Conservation (phyloP, 176 grass and related monocot species). For the Carex scoparia region DNA sequence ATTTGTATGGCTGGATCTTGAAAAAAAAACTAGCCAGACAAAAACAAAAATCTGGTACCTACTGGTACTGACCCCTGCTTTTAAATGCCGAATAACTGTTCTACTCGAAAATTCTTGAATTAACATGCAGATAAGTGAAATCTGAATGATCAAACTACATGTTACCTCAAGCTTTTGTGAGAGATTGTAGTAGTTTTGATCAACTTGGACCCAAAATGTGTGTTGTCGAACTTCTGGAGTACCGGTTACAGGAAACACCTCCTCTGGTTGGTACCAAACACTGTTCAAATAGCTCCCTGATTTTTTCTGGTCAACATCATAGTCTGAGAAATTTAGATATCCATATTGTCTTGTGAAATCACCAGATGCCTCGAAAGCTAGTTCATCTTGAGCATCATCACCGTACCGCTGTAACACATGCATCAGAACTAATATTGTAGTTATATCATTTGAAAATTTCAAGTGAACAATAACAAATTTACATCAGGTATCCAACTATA, state of each 20-base stretch:
- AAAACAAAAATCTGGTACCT: not conserved
- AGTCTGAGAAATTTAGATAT: constrained; percentile 44
- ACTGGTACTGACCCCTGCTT: not conserved
- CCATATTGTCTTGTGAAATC: constrained; percentile 47
- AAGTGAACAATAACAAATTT: not conserved
- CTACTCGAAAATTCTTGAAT: not conserved
- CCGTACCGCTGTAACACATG: constrained; percentile 32
- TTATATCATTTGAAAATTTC: not conserved
- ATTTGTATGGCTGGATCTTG: not conserved
- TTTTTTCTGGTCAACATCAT: not conserved
- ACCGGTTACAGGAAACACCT: constrained; percentile 38
- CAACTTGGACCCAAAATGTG: constrained; percentile 40
- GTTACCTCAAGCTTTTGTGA: constrained; percentile 20
- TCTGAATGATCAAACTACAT: not conserved
- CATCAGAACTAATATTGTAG: not conserved
- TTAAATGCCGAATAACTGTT: not conserved
- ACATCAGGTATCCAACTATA: not conserved
- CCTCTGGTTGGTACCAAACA: constrained; percentile 61
- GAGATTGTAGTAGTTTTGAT: constrained; percentile 28
- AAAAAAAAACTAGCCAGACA: not conserved
- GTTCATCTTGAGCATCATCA: constrained; percentile 34
- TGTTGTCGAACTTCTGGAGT: constrained; percentile 35
- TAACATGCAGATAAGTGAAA: not conserved
- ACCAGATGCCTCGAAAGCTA: constrained; percentile 41
- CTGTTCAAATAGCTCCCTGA: constrained; percentile 37